Conservation (phyloP, 192 early-diverging fungal species). For the Backusella westeae region DNA sequence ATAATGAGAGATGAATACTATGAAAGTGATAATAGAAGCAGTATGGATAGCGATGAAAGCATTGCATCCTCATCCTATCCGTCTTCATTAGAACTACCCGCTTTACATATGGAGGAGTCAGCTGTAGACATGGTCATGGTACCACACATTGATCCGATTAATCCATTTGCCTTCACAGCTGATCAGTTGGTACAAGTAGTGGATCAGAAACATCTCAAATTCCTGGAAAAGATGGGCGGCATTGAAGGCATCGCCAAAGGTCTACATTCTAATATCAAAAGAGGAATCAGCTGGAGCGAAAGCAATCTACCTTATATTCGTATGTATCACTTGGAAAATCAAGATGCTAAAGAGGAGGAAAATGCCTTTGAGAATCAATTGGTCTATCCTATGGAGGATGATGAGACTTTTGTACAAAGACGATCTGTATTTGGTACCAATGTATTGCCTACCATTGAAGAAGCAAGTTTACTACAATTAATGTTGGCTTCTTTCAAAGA, state of each 20-base stretch:
- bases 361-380: neutral
- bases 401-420: conserved; percentile 51
- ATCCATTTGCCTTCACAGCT: conserved; percentile 49
- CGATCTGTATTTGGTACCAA: conserved; percentile 66
- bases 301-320: neutral
- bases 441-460: conserved; percentile 62
- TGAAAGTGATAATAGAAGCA: neutral
- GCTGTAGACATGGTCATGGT: neutral
- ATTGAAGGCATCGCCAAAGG: conserved; percentile 45
- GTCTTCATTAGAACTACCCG: neutral
- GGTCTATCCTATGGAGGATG: neutral
- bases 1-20: conserved; percentile 3
- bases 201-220: conserved; percentile 51
- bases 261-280: conserved; percentile 39
- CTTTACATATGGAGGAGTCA: neutral
- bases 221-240: conserved; percentile 42
- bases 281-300: conserved; percentile 11
- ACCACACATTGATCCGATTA: conserved; percentile 35
- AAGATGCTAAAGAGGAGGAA: neutral
- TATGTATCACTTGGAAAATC: neutral
- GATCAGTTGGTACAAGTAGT: conserved; percentile 46
- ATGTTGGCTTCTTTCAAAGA: conserved; percentile 85
- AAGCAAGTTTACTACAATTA: conserved; percentile 64
- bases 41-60: neutral
- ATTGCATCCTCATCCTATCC: neutral